Evolutionary conservation across 2,329 filamentous ascomycete species (phyloP), one percentile per base, ranked within the genome.

Genomic region (Simplicillium sp.): DNA sequence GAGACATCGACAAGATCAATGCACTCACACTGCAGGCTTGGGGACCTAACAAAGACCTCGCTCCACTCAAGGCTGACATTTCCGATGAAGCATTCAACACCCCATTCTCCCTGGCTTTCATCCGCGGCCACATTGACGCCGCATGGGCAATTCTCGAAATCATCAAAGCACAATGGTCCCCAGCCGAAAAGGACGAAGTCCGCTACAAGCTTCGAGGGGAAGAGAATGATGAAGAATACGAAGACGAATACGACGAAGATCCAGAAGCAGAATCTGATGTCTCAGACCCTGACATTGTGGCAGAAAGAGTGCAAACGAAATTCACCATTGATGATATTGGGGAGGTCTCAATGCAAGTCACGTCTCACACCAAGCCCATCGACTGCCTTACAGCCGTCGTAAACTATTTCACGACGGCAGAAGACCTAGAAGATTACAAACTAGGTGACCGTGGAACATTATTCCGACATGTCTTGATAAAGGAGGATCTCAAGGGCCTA

Each of bases 261-360:
- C 50, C 60, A 6, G 57, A 64, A 13, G 58, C 53, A 4, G 61
- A 63, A 7, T 57, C 58, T 11, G 41, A 58, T n/a, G 59, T 55
- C 3, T 57, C 62, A 1, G 61, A 58, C 2, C 57, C 59, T 4
- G 60, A 64, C 7, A 67, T 77, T 33, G 62, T 67, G 37, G 62
- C 62, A 13, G 71, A 81, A 44, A 65, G 80, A 33, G 62, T 87
- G 20, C 74, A 82, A 48, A 75, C 82, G 11, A 67, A 73, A 29
- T 86, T 84, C 55, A 92, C 86, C 0, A 73, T 90, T 39, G 83
- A 92, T 13, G 78, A 87, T 49, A 70, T 92, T 43, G 83, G 83
- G 0, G 74, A 85, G 47, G 67, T 84, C 4, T 76, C 75, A 1
- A 80, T 74, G 53, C 70, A 82, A 41, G 82, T 87, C 44, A 80